Conservation (phyloP, 257 asterid species). For the Solanum corneliomulleri region DNA sequence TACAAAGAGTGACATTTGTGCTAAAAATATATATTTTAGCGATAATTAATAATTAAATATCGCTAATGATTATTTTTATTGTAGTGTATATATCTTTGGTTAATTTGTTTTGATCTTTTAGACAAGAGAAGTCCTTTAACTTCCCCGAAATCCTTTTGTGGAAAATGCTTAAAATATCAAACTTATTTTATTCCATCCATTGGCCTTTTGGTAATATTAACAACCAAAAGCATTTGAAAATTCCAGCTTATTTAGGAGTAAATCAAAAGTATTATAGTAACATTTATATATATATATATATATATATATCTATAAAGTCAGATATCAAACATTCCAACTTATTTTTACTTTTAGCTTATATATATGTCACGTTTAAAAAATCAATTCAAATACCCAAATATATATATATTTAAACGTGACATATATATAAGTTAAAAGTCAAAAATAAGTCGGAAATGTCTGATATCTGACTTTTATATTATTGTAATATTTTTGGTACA, state of each 20-base stretch:
- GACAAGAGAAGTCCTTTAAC: not conserved
- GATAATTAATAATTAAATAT: too few species aligned
- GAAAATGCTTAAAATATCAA: not conserved
- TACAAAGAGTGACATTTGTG: accelerated
- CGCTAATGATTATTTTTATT: too few species aligned
- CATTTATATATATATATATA: not conserved
- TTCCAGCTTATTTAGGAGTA: not conserved
- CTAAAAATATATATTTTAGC: too few species aligned
- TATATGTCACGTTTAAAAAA: too few species aligned
- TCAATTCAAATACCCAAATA: too few species aligned
- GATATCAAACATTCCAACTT: too few species aligned
- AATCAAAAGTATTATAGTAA: not conserved
- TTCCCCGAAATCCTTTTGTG: not conserved
- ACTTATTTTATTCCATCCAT: not conserved
- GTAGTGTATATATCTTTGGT: not conserved
- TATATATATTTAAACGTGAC: not conserved
- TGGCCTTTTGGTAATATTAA: not conserved
- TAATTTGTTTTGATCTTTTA: not conserved
- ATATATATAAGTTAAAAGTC: too few species aligned
- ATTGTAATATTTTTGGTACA: too few species aligned
- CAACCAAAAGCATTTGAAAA: not conserved
- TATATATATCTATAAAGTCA: too few species aligned
- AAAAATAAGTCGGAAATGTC: too few species aligned
- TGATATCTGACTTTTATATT: not conserved
- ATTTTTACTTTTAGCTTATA: too few species aligned